Evolutionary conservation across 257 asterid genomes (phyloP).

Genomic region (Solanum chiquidenum): DNA sequence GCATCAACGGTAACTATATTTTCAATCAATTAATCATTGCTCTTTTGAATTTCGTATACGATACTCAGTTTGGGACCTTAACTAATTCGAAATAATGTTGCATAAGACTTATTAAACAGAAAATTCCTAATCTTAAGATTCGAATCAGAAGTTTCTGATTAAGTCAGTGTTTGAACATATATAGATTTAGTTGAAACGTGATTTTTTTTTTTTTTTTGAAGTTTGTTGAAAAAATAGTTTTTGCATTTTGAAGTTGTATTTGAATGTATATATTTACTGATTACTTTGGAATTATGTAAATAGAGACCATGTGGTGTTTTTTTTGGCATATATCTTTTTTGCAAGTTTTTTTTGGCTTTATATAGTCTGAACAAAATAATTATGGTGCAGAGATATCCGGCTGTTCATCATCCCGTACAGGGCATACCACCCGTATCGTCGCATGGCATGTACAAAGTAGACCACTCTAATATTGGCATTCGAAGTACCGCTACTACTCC

Average conservation of each 20-base stretch:
- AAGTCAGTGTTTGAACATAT: no score
- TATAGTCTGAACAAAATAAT: not conserved
- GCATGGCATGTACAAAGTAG: slow-evolving; percentile 41
- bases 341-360: not conserved
- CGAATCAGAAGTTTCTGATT: not conserved
- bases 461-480: slow-evolving; percentile 28
- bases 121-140: not conserved
- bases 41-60: not conserved
- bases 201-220: no score
- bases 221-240: no score
- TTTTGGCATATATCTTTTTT: not conserved
- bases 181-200: not conserved
- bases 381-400: slow-evolving; percentile 38
- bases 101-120: not conserved
- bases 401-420: slow-evolving; percentile 23
- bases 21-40: not conserved
- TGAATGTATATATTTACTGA: not conserved
- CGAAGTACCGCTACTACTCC: slow-evolving; percentile 21
- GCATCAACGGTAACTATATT: slow-evolving; percentile 29
- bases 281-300: not conserved
- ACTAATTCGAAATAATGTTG: not conserved
- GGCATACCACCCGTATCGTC: slow-evolving; percentile 23
- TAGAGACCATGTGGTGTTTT: not conserved
- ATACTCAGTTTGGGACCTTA: not conserved
- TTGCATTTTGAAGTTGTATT: no score